Base-by-base conservation (phyloP, 306 rosid genomes). In the Echinosophora koreensis region DNA sequence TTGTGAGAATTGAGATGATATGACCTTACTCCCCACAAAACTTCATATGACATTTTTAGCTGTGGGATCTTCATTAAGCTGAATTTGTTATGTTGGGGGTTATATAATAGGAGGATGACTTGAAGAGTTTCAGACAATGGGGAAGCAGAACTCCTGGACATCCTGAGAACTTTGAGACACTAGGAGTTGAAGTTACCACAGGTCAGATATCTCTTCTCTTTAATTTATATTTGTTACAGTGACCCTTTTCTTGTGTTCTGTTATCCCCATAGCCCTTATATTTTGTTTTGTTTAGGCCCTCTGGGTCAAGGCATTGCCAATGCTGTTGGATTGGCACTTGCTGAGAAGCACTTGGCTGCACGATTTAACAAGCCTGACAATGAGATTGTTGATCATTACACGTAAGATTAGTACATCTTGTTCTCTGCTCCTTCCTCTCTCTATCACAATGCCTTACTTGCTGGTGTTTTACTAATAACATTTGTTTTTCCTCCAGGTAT, bases 271-370 rank as follows among this genome's bases (percentile, higher is more conserved):
- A 73, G 34, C 52, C 54, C 44, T 55, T 12, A n/a, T 77, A 16
- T 22, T 22, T 22, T 22, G n/a, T 79, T 80, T 58, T 80, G 49
- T 86, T 62, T 74, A 96, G 99, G 99, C 75, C 98, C 99, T 68
- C 88, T 96, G 38, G 98, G 99, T 52, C 99, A 96, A 86, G 99
- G 99, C 0, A 86, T 93, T 88, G 98, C 96, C 54, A 96, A 96
- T 86, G 99, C 87, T 17, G 98, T 96, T 83, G 99, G 99, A 75
- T 78, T 88, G 88, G 99, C 99, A 63, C 97, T 96, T 34, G 94
- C 97, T 27, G 99, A 96, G 96, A 96, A 76, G 78, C 99, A 96
- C 87, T 88, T 93, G 90, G 98, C 98, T 61, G 98, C 99, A 0
- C 87, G 99, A 6, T 96, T 17, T 86, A 96, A 96, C 96, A 92